Evolutionary conservation across 169 alveolate genomes (phyloP).

Genomic region (Eimeria necatrix): DNA sequence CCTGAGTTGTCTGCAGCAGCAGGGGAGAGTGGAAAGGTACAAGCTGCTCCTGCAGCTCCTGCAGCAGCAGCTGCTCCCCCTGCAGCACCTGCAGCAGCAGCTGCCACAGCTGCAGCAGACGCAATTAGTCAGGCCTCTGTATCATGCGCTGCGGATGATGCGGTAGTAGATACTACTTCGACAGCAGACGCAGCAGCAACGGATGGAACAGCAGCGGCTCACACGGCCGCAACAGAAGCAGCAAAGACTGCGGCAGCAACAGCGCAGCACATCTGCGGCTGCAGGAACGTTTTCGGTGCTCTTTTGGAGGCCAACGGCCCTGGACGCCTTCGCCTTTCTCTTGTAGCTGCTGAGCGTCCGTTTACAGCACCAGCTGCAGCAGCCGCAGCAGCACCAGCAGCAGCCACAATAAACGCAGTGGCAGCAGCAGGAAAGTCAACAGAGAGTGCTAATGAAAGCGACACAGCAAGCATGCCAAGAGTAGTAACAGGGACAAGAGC

Average conservation of each 20-base stretch:
- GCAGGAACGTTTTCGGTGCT: not conserved
- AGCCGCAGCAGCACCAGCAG: not conserved
- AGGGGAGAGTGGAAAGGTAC: not conserved
- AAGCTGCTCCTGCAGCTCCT: not conserved
- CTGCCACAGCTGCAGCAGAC: constrained; percentile 24
- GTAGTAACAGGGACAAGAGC: not conserved
- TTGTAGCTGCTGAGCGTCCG: constrained; percentile 27
- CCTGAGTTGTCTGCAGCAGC: constrained; percentile 9
- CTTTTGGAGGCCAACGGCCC: constrained; percentile 11
- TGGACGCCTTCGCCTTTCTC: not conserved
- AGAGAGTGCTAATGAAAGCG: not conserved
- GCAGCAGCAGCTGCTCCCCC: not conserved
- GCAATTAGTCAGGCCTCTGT: not conserved
- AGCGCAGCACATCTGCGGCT: constrained; percentile 55
- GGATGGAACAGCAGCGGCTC: not conserved
- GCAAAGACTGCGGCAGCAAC: not conserved
- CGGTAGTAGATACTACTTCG: not conserved
- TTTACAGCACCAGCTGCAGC: not conserved
- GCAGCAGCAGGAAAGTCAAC: not conserved
- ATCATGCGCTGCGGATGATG: not conserved
- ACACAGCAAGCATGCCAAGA: not conserved
- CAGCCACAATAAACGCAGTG: not conserved
- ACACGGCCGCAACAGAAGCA: constrained; percentile 1
- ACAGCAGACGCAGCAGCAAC: constrained; percentile 14
- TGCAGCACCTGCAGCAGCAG: constrained; percentile 9